phyloP scores from a whole-genome alignment of 495 filamentous ascomycete genomes.

The Penicillium tannophilum region DNA sequence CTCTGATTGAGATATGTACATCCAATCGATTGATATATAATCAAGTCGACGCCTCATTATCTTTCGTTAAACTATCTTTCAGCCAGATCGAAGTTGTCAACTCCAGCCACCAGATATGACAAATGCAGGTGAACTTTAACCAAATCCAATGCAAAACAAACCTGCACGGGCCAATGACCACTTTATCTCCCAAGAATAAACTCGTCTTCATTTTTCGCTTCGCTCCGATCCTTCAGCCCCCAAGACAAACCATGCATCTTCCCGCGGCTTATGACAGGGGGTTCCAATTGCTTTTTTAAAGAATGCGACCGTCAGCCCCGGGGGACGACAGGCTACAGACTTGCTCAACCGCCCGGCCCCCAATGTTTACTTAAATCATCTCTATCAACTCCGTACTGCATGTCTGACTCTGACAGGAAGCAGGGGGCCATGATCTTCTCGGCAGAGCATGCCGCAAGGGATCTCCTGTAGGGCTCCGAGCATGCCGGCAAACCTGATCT shows the following conservation, averaged over 20 bases:
- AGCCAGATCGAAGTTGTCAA: neutral
- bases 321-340: neutral
- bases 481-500: conserved; percentile 17
- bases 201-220: neutral
- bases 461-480: conserved; percentile 17
- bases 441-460: conserved; percentile 13
- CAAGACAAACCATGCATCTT: neutral
- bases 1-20: no score
- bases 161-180: neutral
- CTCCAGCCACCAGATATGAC: neutral
- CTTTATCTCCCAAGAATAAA: neutral
- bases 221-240: neutral
- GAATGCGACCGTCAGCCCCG: neutral
- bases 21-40: no score
- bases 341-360: neutral
- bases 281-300: neutral
- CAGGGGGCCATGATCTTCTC: conserved; percentile 20
- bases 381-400: neutral
- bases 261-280: neutral
- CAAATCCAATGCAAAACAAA: neutral
- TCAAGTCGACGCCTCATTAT: neutral
- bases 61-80: neutral
- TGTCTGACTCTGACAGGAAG: conserved; percentile 27
- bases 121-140: neutral
- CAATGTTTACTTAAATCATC: neutral